Percentiles rank a stretch among this genome's conserved stretches.
These are phyloP conservation scores for Saturnispora dispora DNA, from an alignment of 805 yeast genomes.

Conservation along the genomic window DNA sequence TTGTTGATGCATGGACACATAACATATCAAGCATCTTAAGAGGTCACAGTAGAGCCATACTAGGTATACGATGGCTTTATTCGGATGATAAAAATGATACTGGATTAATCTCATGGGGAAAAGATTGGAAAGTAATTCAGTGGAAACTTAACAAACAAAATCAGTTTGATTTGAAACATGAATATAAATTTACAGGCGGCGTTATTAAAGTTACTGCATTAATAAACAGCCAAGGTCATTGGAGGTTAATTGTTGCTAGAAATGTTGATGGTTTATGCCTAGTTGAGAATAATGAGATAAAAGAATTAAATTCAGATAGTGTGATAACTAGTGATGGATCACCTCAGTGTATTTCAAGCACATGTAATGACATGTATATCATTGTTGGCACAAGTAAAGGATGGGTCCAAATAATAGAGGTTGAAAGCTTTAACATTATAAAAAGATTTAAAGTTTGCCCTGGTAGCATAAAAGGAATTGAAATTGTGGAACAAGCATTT, in stretches of 20 bases:
- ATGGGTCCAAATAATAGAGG: constrained; percentile 45
- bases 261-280: constrained; percentile 5
- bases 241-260: constrained; percentile 8
- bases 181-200: constrained; percentile 12
- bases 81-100: constrained; percentile 44
- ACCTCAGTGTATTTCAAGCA: constrained; percentile 7
- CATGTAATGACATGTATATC: constrained; percentile 41
- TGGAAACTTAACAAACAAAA: constrained; percentile 18
- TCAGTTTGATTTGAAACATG: constrained; percentile 25
- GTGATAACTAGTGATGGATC: background rate
- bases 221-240: background rate
- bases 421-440: constrained; percentile 27
- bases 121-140: constrained; percentile 74
- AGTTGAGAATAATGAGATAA: background rate
- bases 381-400: constrained; percentile 80
- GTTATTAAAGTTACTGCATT: constrained; percentile 6
- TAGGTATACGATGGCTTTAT: constrained; percentile 56
- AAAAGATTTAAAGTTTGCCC: constrained; percentile 44
- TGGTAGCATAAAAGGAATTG: constrained; percentile 62
- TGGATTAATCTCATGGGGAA: constrained; percentile 50
- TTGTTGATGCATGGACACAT: constrained; percentile 65
- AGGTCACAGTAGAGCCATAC: constrained; percentile 66
- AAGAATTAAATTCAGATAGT: background rate
- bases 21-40: constrained; percentile 48
- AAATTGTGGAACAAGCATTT: constrained; percentile 38